phyloP scores from a whole-genome alignment of 1,284 basidiomycete genomes.

The Cutaneotrichosporon mucoides region DNA sequence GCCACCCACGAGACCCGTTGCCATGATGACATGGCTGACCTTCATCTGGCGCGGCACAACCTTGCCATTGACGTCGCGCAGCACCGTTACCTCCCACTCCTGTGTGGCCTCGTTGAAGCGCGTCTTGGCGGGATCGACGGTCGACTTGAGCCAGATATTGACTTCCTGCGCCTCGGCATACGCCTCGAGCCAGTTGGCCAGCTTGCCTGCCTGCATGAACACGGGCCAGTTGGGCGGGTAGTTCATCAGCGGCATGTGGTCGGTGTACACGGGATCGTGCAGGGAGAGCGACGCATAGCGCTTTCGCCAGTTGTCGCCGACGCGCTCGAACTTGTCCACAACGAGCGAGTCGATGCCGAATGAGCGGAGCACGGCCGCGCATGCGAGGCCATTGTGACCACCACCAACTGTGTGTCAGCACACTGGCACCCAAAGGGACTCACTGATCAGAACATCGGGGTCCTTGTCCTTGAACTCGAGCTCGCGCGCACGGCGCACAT shows the following conservation, averaged over 20 bases:
- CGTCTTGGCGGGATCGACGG: conserved; percentile 49
- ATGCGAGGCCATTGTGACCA: conserved; percentile 62
- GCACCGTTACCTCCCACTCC: conserved; percentile 55
- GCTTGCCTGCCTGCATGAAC: conserved; percentile 50
- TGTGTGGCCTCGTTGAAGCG: conserved; percentile 52
- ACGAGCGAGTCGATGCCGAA: conserved; percentile 57
- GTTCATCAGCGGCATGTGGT: conserved; percentile 34
- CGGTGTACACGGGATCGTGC: conserved; percentile 58
- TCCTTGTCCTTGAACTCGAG: conserved; percentile 49
- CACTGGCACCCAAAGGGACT: neutral
- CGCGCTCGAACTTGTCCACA: conserved; percentile 55
- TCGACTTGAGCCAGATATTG: conserved; percentile 62
- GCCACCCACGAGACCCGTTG: conserved; percentile 60
- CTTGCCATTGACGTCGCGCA: too few relatives aligned
- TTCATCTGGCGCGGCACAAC: conserved; percentile 51
- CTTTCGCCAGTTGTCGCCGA: conserved; percentile 60
- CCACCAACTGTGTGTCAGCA: conserved; percentile 52
- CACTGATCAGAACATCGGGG: conserved; percentile 47
- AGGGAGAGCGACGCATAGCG: conserved; percentile 61
- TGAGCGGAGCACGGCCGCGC: conserved; percentile 59
- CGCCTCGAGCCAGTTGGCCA: conserved; percentile 65
- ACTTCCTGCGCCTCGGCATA: conserved; percentile 64
- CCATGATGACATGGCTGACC: conserved; percentile 55
- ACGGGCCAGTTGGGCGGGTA: conserved; percentile 38
- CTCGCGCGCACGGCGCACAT: conserved; percentile 43